These are phyloP conservation scores for Fusarium drepaniforme DNA, from an alignment of 2,329 filamentous ascomycete genomes.

Conservation along the genomic window DNA sequence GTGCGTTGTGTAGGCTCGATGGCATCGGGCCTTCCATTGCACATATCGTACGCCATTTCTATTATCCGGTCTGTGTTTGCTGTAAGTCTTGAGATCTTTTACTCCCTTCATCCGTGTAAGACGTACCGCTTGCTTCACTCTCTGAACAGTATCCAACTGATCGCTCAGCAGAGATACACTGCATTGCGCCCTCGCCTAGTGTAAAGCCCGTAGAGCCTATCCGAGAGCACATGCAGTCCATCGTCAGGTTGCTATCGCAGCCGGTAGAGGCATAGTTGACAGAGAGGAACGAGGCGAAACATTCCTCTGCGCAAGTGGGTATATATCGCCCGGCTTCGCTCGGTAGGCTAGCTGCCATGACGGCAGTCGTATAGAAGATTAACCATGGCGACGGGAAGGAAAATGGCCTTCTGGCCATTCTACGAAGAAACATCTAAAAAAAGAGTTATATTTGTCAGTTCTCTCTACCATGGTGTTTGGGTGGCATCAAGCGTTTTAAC, in stretches of 20 bases:
- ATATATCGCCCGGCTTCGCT: conserved; percentile 58
- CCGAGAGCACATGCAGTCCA: conserved; percentile 74
- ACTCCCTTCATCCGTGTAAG: background rate
- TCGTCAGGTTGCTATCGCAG: conserved; percentile 63
- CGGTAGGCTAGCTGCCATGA: conserved; percentile 48
- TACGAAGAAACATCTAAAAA: conserved; percentile 56
- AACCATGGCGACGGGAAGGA: conserved; percentile 48
- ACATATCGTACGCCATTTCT: conserved; percentile 69
- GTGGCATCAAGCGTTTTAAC: background rate
- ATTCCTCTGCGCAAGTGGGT: conserved; percentile 70
- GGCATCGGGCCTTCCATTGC: conserved; percentile 61
- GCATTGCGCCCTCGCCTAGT: conserved; percentile 77
- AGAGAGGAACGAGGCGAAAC: conserved; percentile 73
- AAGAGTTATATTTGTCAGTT: conserved; percentile 10
- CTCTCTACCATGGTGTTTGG: background rate
- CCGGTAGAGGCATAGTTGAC: conserved; percentile 65
- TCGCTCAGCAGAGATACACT: conserved; percentile 71
- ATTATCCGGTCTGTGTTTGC: conserved; percentile 52
- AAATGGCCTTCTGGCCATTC: conserved; percentile 56
- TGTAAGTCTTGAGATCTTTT: conserved; percentile 27
- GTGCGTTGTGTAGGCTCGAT: conserved; percentile 68
- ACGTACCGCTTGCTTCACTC: conserved; percentile 53
- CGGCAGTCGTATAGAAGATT: conserved; percentile 44
- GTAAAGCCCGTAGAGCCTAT: conserved; percentile 73
- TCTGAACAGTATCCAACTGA: conserved; percentile 64